Evolutionary conservation across 352 stramenopile genomes (phyloP).

Genomic region (Pythium rhizo-oryzae): DNA sequence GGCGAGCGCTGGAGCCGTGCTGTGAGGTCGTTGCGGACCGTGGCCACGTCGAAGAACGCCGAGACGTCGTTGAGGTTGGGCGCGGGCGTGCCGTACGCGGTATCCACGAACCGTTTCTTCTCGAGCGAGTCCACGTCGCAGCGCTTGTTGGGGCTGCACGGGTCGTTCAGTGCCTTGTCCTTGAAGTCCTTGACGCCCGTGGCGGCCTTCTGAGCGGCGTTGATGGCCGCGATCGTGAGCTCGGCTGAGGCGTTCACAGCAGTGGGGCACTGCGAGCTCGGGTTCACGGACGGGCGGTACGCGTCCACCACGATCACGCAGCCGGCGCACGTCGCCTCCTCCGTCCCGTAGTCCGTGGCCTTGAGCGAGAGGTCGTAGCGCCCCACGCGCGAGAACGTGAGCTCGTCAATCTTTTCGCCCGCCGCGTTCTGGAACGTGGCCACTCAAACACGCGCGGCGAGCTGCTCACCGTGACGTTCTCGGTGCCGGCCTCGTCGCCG

Average conservation of each 20-base stretch:
- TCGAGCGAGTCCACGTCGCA: constrained; percentile 46
- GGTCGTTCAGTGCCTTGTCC: constrained; percentile 50
- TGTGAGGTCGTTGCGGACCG: neutral
- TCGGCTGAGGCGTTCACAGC: constrained; percentile 30
- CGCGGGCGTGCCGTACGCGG: too few relatives aligned
- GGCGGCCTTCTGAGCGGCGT: constrained; percentile 23
- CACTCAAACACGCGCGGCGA: constrained; percentile 34
- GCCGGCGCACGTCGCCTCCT: constrained; percentile 40
- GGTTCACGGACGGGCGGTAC: constrained; percentile 39
- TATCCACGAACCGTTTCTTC: constrained; percentile 42
- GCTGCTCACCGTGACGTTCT: neutral
- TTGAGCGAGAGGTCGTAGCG: constrained; percentile 52
- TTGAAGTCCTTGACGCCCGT: constrained; percentile 28
- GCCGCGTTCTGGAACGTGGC: constrained; percentile 47
- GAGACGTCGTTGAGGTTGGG: constrained; percentile 1
- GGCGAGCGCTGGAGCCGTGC: neutral
- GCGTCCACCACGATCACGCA: constrained; percentile 63
- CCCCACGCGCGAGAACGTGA: constrained; percentile 46
- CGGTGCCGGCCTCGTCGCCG: neutral
- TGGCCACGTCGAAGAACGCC: constrained; percentile 6
- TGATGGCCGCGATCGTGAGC: constrained; percentile 38
- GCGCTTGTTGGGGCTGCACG: constrained; percentile 41
- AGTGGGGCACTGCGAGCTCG: constrained; percentile 33
- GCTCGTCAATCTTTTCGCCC: constrained; percentile 35
- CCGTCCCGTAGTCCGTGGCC: constrained; percentile 53